Base-by-base conservation (phyloP, 2,329 filamentous ascomycete species). In the Beauveria caledonica region DNA sequence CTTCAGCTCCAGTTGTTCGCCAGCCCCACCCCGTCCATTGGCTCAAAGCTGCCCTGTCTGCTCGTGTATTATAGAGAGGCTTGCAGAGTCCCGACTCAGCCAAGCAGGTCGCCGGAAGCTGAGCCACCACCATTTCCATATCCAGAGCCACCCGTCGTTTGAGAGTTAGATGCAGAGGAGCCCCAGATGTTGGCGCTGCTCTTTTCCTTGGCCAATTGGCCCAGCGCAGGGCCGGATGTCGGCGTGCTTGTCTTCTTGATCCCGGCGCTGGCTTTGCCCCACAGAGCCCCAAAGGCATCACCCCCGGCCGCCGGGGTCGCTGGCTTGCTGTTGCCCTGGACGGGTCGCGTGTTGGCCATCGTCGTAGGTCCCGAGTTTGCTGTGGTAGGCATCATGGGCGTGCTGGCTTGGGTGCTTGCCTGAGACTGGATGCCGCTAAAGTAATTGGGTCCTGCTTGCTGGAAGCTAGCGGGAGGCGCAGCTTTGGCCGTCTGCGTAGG, bases 201-300 rank as follows among this genome's bases (percentile, higher is more conserved):
- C 81, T 97, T 97, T 76, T 97, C 92, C 79, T 97, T 97, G n/a
- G 92, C 93, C 74, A 99, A 85, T 72, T 96, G 92, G 33, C 92
- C 92, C 76, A 99, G 83, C 60, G 92, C 92, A 56, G 91, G 87
- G 0, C 88, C 88, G 58, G 80, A 77, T 10, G 77, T 79, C 13
- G 81, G 78, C 2, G 86, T 82, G 62, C 75, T 80, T 1, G 81
- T 75, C 77, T 94, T 95, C 78, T 92, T 92, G 65, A 92, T 82
- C 51, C 87, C 86, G 11, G 82, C 82, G 64, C 86, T 90, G 29
- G 86, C 87, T 65, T 84, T 86, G 62, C 87, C 87, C 85, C 95
- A 95, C 39, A 99, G 80, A 21, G 87, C 89, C 15, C 92, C 92
- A 68, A 99, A 99, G 0, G 89, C 93, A 73, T 99, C 94, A 19